Evolutionary conservation across 164 flowering plant genomes (phyloP), one percentile per base, ranked within the genome.

Genomic region (Nelumbo lutea): DNA sequence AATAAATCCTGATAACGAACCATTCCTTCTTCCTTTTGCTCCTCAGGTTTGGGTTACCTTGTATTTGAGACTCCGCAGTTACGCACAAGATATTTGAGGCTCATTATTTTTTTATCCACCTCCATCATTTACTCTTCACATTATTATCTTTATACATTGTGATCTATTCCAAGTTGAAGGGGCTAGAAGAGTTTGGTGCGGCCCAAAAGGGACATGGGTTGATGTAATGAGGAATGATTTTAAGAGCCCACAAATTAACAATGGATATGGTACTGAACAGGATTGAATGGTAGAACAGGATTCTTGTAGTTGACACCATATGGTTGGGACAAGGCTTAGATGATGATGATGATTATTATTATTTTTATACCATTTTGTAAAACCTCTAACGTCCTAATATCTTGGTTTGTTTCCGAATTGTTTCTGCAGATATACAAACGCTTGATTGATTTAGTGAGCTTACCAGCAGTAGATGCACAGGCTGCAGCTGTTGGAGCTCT

Each of bases 401-500:
- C 66, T 61, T 1, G 1, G 14, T 13, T 48, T 57, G 48, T 70
- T 14, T 6, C 27, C 10, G 43, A 58, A 70, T 70, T 45, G 60
- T 42, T 45, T 40, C 51, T 83, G 80, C 93, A 91, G 99, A 84
- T 92, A 53, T 88, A 93, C 68, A 88, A 83, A 81, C 92, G 91
- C 39, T 77, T 95, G 59, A 88, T 95, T 59, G 97, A 95, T 85
- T 88, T 95, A 51, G 73, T 95, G 79, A 90, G 96, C 85, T 73
- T 80, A 40, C 90, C 80, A 53, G 89, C 88, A 45, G 64, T 62
- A 46, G 97, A 92, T 84, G 93, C 97, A n/a, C 98, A 93, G 74
- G 96, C 96, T 61, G 98, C 95, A 69, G 98, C 97, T 44, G 90
- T 96, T 70, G 97, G 97, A 48, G 97, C 98, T 47, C 88, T 96